Base-by-base conservation (phyloP, 1,284 basidiomycete genomes). In the Pulveroboletus sp. region DNA sequence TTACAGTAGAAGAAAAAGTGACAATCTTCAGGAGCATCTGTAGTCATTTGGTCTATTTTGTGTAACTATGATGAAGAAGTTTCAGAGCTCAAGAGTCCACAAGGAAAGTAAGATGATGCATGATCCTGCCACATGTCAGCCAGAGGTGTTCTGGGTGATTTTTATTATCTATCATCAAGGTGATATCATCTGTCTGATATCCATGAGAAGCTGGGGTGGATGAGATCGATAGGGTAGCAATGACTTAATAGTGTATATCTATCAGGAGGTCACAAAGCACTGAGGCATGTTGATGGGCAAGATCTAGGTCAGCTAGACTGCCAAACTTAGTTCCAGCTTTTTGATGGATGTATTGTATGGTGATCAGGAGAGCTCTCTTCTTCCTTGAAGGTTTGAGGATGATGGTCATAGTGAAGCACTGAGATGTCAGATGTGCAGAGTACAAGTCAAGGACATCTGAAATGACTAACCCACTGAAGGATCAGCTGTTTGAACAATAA, bases 1-100 rank as follows among this genome's bases (percentile, higher is more conserved):
- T 20, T 52, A 73, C 78, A 78, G 49, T 74, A 74, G 52, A 79
- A 75, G 29, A 75, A 68, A 28, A 77, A 72, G n/a, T 60, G 67
- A 36, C 75, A 73, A 1, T 71, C 65, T 3, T 72, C 58, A 11
- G 62, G 46, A 3, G 72, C 64, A 12, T 63, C 64, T 0, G 56
- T 43, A 2, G 71, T 69, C 10, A 78, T 57, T 11, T 26, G 44
- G 2, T 60, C 42, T 17, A 79, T 68, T 55, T 76, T 65, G 2
- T 8, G 43, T 5, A 68, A 29, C 66, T 68, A 40, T 6, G 12
- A 31, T 2, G 11, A 43, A 45, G 17, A 28, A 5, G 2, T 35
- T 17, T 51, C 5, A 47, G 24, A 20, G 33, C 22, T 7, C 5
- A 12, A 25, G 2, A 33, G 14, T 15, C 5, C 1, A 15, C 12